Base-by-base conservation (phyloP, 257 asterid genomes). In the Forsythia viridissima region DNA sequence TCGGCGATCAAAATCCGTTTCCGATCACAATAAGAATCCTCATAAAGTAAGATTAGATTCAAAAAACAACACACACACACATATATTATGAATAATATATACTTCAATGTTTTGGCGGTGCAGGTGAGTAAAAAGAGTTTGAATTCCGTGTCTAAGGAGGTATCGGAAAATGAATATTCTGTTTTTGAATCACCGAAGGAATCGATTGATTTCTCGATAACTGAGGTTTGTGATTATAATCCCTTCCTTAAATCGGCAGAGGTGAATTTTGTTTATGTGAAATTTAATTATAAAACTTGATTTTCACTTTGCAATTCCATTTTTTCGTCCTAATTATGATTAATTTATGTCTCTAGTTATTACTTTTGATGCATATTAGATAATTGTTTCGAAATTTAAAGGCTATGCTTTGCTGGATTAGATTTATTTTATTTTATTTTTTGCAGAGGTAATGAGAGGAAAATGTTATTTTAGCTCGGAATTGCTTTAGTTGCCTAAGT, bases 121-220 rank as follows among this genome's bases (percentile, higher is more conserved):
- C 83, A 92, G 93, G 80, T 51, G 61, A 52, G 80, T 52, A 84
- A 75, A 39, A 88, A 81, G 82, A 84, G 80, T 77, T 82, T 85
- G 82, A 84, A 61, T 80, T 76, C 86, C 41, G 83, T 55, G 21
- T 86, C 86, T 37, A 67, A 82, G n/a, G 83, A 86, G 43, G 79
- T 70, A 24, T 46, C 85, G 6, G 94, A 77, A 69, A 87, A 79
- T 11, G 88, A 83, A 46, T 61, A 36, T 42, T 55, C 82, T 30
- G 75, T 38, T 77, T 34, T 38, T 55, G 87, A 87, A 80, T 70
- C 81, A 9, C 78, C 80, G n/a, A 76, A 83, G 81, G 87, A 83
- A 52, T 4, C 39, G 70, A 63, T 63, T 0, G 70, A 24, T 63
- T 63, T 24, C 70, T 24, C 39, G 39, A 52, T 81, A 72, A 30